phyloP scores from a whole-genome alignment of 352 stramenopile genomes.

The Pythium chondricola region DNA sequence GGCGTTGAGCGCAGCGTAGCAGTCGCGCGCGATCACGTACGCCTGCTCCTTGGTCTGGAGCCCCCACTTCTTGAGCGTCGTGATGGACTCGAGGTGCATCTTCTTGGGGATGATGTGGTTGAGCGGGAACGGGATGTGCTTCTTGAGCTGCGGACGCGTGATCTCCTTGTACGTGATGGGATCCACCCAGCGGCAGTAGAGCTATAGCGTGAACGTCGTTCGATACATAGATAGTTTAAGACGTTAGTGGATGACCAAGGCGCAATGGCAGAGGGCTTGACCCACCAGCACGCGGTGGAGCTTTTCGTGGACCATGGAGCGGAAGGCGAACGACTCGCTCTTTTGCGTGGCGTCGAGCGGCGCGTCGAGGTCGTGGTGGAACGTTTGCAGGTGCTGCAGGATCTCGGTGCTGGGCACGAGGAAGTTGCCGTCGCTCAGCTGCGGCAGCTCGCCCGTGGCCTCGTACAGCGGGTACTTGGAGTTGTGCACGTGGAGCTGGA shows the following conservation, averaged over 20 bases:
- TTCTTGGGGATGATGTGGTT: slow-evolving; percentile 83
- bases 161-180: slow-evolving; percentile 79
- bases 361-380: slow-evolving; percentile 77
- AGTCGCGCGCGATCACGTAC: slow-evolving; percentile 79
- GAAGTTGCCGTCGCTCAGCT: slow-evolving; percentile 85
- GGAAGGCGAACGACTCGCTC: slow-evolving; percentile 79
- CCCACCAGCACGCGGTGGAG: slow-evolving; percentile 75
- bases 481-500: slow-evolving; percentile 81
- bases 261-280: too few species aligned
- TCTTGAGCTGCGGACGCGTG: slow-evolving; percentile 75
- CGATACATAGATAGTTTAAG: too few species aligned
- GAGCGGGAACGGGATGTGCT: slow-evolving; percentile 75
- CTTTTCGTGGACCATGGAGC: slow-evolving; percentile 77
- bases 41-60: slow-evolving; percentile 72
- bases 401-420: slow-evolving; percentile 80
- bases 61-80: slow-evolving; percentile 42
- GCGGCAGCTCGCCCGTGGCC: slow-evolving; percentile 70
- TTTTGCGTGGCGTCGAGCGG: slow-evolving; percentile 61
- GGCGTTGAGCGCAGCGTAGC: slow-evolving; percentile 78
- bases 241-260: too few species aligned
- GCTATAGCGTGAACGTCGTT: slow-evolving; percentile 12
- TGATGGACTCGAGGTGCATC: slow-evolving; percentile 69
- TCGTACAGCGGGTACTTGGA: slow-evolving; percentile 78
- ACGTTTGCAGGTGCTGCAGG: slow-evolving; percentile 85
- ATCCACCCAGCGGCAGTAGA: slow-evolving; percentile 83